Evolutionary conservation across 2,329 filamentous ascomycete species (phyloP).

Genomic region (Paecilomyces fulvus): DNA sequence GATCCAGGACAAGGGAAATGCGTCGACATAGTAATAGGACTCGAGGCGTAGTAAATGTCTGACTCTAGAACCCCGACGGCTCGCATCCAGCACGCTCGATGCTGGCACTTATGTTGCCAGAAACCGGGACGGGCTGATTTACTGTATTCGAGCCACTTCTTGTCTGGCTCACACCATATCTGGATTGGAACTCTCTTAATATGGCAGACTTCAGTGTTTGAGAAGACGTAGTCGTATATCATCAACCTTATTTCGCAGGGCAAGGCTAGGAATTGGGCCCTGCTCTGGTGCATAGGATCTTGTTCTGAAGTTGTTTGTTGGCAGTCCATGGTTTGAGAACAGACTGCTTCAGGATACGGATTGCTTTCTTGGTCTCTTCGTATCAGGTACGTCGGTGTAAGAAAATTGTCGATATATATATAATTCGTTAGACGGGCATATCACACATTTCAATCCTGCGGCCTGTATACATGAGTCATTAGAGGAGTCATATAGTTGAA

Average conservation of each 20-base stretch:
- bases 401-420: background rate
- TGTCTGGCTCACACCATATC: background rate
- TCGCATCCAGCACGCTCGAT: background rate
- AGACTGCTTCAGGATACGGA: background rate
- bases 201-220: background rate
- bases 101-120: background rate
- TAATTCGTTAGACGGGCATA: background rate
- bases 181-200: background rate
- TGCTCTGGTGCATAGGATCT: background rate
- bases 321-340: background rate
- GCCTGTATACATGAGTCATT: background rate
- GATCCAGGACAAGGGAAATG: background rate
- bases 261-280: background rate
- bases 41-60: background rate
- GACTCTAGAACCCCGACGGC: background rate
- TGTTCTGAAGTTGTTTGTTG: background rate
- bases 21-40: background rate
- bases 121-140: background rate
- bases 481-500: background rate
- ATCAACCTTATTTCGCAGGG: background rate
- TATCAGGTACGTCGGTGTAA: background rate
- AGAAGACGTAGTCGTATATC: background rate
- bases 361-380: background rate
- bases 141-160: background rate
- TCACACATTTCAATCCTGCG: background rate